Evolutionary conservation across 805 yeast species (phyloP).

Genomic region (Yamadazyma laniorum): DNA sequence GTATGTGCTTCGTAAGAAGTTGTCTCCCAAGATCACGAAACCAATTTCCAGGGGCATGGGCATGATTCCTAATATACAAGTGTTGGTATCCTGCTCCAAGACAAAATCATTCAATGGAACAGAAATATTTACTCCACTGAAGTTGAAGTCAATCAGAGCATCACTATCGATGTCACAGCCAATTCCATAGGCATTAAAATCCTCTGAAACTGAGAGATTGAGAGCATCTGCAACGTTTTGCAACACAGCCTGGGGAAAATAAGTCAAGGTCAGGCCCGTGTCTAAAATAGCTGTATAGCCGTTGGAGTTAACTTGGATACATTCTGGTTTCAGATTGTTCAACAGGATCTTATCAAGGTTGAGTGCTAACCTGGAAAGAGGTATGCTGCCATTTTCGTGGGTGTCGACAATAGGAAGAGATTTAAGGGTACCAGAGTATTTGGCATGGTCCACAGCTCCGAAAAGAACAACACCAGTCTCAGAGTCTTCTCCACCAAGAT

Average conservation of each 20-base stretch:
- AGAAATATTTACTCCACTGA: slow-evolving; percentile 56
- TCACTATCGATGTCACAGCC: slow-evolving; percentile 34
- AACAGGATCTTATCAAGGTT: slow-evolving; percentile 41
- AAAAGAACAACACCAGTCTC: slow-evolving; percentile 35
- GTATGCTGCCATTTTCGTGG: slow-evolving; percentile 27
- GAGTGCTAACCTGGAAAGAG: slow-evolving; percentile 49
- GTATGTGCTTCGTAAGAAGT: slow-evolving; percentile 61
- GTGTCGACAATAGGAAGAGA: slow-evolving; percentile 40
- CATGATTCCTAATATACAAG: slow-evolving; percentile 29
- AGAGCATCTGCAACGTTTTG: slow-evolving; percentile 33
- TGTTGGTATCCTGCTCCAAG: slow-evolving; percentile 13
- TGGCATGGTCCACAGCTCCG: slow-evolving; percentile 45
- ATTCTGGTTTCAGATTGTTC: slow-evolving; percentile 10
- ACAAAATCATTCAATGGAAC: slow-evolving; percentile 44
- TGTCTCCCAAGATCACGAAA: slow-evolving; percentile 61
- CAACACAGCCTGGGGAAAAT: slow-evolving; percentile 41
- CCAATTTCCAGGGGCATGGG: slow-evolving; percentile 13
- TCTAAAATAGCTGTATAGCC: slow-evolving; percentile 30
- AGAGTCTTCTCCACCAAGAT: slow-evolving; percentile 26
- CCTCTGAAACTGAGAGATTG: slow-evolving; percentile 41
- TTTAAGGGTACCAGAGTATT: slow-evolving; percentile 32
- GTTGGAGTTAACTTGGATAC: slow-evolving; percentile 18
- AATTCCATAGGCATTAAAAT: slow-evolving; percentile 45
- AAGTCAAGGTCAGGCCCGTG: slow-evolving; percentile 38
- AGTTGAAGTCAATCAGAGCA: slow-evolving; percentile 43